A percentile compares a stretch with the other conserved stretches of the same genome.
phyloP scores from a whole-genome alignment of 2,329 filamentous ascomycete genomes.

The Alternaria viburni region DNA sequence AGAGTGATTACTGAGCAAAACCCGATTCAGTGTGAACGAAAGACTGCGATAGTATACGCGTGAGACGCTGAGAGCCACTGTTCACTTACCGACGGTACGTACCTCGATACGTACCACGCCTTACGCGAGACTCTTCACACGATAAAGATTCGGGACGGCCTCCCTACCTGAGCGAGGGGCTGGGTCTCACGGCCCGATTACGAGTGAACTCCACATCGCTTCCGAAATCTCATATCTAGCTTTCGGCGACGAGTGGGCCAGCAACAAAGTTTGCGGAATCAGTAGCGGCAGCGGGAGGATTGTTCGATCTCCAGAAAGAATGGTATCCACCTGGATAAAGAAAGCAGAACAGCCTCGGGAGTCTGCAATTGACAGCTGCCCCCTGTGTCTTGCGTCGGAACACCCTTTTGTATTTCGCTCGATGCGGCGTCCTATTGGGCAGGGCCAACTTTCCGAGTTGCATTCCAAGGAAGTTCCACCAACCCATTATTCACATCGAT shows the following conservation, averaged over 20 bases:
- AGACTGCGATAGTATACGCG: background rate
- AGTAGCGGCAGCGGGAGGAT: slow-evolving; percentile 6
- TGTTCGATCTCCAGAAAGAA: slow-evolving; percentile 3
- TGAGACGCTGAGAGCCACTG: background rate
- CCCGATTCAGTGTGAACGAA: background rate
- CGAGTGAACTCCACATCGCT: background rate
- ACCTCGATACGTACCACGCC: background rate
- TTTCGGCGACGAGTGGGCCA: background rate
- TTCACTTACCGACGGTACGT: background rate
- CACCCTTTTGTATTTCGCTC: background rate
- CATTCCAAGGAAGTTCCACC: background rate
- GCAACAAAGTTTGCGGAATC: background rate
- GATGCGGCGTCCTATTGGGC: background rate
- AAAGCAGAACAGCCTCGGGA: background rate
- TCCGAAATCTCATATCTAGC: background rate
- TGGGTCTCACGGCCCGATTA: background rate
- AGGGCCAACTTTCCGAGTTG: background rate
- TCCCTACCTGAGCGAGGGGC: background rate
- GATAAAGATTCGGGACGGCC: background rate
- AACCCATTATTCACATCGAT: background rate
- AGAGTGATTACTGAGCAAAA: background rate
- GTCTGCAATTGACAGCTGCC: background rate
- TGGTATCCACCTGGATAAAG: slow-evolving; percentile 2
- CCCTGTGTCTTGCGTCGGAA: background rate
- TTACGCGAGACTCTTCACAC: background rate